Evolutionary conservation across 2,329 filamentous ascomycete species (phyloP), one percentile per base, ranked within the genome.

Genomic region (Penicillium sp.): DNA sequence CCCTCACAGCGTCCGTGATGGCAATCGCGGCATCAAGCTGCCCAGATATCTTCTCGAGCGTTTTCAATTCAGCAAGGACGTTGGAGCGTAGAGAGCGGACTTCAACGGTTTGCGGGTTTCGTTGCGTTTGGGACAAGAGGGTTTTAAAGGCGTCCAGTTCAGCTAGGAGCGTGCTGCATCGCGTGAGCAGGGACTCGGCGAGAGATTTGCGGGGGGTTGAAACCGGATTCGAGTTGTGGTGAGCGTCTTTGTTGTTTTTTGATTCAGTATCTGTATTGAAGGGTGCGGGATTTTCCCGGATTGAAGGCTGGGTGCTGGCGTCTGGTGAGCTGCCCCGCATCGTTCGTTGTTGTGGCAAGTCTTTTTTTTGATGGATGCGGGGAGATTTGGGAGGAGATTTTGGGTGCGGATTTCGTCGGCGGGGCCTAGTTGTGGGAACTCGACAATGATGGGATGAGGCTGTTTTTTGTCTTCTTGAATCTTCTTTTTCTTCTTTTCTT

Each of bases 61-160:
- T 77, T 62, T 77, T 81, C 62, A 83, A 69, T 65, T 86, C 84
- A 2, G 82, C 76, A 46, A 79, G 71, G 3, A 86, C 71, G 17
- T 76, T 80, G 11, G 77, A 79, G 46, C 78, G 81, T 64, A 86
- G 83, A 30, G 80, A 78, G 11, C 83, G 78, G 51, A 84, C 70
- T 63, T 86, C 84, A 7, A 85, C 79, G 19, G 75, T 70, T 59
- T 82, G 78, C 17, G 82, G 80, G 60, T 80, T 79, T 38, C 79
- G 79, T 46, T 77, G 73, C 4, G 71, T 72, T n/a, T 72, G 55
- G 41, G 72, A 71, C 48, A 85, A 70, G 52, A 79, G 75, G 17
- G 70, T 57, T 64, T 81, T 77, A 63, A 84, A 81, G 31, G 77
- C 66, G 51, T 81, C 76, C 17, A 85, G 68, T 66, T 85, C 83